phyloP scores from a whole-genome alignment of 768 basidiomycete species.

The Phanerochaete carnosa region DNA sequence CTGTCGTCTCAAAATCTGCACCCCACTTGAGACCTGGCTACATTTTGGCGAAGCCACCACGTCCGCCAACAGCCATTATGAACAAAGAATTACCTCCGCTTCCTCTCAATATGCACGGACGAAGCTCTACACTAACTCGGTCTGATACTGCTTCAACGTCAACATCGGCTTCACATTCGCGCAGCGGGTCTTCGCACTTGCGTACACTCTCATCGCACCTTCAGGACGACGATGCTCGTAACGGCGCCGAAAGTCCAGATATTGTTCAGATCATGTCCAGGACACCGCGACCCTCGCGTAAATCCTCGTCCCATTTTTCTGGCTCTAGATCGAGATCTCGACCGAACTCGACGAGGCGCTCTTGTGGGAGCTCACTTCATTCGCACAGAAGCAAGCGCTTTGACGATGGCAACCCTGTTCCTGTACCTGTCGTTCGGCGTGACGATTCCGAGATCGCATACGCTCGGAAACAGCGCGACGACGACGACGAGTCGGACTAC shows the following conservation, averaged over 20 bases:
- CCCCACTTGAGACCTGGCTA: slow-evolving; percentile 1
- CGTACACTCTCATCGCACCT: not conserved
- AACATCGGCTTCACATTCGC: too few relatives aligned
- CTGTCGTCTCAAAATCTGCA: slow-evolving; percentile 3
- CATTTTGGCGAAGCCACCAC: not conserved
- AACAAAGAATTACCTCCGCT: slow-evolving; percentile 26
- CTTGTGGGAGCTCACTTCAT: slow-evolving; percentile 1
- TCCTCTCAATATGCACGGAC: slow-evolving; percentile 4
- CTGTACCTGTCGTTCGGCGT: slow-evolving; percentile 8
- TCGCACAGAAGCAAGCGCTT: slow-evolving; percentile 7
- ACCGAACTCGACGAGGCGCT: slow-evolving; percentile 12
- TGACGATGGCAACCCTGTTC: slow-evolving; percentile 15
- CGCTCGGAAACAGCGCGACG: slow-evolving; percentile 4
- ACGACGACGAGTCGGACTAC: slow-evolving; percentile 28
- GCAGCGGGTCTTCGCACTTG: not conserved
- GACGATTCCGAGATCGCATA: slow-evolving; percentile 6
- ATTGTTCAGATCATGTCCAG: slow-evolving; percentile 27
- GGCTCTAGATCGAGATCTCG: slow-evolving; percentile 22
- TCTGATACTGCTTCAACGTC: not conserved
- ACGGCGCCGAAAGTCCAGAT: slow-evolving; percentile 28
- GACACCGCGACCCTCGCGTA: slow-evolving; percentile 29
- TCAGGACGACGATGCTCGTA: not conserved
- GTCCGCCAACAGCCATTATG: slow-evolving; percentile 10
- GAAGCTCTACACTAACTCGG: not conserved
- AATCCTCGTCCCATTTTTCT: slow-evolving; percentile 22